Evolutionary conservation across 73 alveolate species (phyloP).

Genomic region (Paramecium sexaurelia): DNA sequence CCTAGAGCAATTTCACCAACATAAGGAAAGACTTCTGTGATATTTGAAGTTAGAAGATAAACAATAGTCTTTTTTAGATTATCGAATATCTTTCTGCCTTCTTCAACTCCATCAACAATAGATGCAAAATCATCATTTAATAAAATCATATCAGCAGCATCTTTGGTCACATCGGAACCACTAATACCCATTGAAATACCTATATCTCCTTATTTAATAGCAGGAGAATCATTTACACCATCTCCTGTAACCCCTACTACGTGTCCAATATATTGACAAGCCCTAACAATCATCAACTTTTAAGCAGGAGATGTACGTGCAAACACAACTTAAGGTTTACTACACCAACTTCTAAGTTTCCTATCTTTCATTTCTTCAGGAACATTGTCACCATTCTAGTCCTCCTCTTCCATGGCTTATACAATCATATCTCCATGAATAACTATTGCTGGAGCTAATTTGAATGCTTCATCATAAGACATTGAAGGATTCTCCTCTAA

Average conservation of each 20-base stretch:
- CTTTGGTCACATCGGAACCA: conserved; percentile 99
- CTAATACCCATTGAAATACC: conserved; percentile 94
- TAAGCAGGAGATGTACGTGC: conserved; percentile 94
- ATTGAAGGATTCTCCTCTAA: conserved; percentile 64
- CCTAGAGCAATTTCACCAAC: conserved; percentile 78
- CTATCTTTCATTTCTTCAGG: conserved; percentile 74
- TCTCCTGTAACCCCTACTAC: conserved; percentile 95
- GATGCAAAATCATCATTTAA: conserved; percentile 98
- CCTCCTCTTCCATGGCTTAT: conserved; percentile 67
- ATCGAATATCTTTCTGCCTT: conserved; percentile 96
- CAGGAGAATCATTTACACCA: conserved; percentile 96
- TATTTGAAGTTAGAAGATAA: conserved; percentile 80
- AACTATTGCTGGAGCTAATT: conserved; percentile 74
- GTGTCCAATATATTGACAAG: conserved; percentile 88
- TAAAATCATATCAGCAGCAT: conserved; percentile 98
- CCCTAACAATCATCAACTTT: conserved; percentile 90
- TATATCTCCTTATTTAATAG: conserved; percentile 94
- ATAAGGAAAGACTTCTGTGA: conserved; percentile 91
- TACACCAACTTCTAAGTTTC: conserved; percentile 83
- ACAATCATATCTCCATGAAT: conserved; percentile 88
- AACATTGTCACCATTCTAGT: not conserved
- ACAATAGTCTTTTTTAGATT: conserved; percentile 87
- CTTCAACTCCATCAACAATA: conserved; percentile 96
- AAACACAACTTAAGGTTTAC: conserved; percentile 90
- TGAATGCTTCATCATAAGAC: conserved; percentile 75